Evolutionary conservation across 2,329 filamentous ascomycete species (phyloP).

Genomic region (Shiraia bambusicola): DNA sequence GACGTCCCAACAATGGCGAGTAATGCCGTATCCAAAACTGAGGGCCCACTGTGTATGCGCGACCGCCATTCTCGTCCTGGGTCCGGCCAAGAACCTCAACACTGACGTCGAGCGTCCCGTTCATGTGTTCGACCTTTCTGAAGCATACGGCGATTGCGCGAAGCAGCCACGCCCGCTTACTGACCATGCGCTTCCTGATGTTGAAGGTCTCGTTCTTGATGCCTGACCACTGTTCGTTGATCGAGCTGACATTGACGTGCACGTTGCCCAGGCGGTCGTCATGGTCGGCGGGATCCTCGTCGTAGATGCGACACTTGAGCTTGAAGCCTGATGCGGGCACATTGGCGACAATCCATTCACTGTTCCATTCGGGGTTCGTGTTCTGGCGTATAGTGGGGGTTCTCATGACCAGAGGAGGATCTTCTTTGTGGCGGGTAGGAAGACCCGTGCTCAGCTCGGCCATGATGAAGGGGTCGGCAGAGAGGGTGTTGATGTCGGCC

Average conservation of each 20-base stretch:
- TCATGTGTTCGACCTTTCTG: slow-evolving; percentile 63
- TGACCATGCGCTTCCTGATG: slow-evolving; percentile 81
- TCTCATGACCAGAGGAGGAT: slow-evolving; percentile 71
- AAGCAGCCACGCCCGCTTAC: slow-evolving; percentile 80
- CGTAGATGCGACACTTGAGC: slow-evolving; percentile 83
- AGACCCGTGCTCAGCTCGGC: slow-evolving; percentile 73
- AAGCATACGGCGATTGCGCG: slow-evolving; percentile 68
- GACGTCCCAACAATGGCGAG: slow-evolving; percentile 81
- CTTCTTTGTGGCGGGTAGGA: slow-evolving; percentile 80
- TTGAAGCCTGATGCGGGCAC: slow-evolving; percentile 77
- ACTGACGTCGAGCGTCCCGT: slow-evolving; percentile 70
- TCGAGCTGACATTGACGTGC: slow-evolving; percentile 62
- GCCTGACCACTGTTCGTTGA: slow-evolving; percentile 69
- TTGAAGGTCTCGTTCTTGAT: slow-evolving; percentile 66
- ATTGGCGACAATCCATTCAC: slow-evolving; percentile 85
- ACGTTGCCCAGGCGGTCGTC: slow-evolving; percentile 89
- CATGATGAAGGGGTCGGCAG: slow-evolving; percentile 80
- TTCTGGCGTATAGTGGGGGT: slow-evolving; percentile 73
- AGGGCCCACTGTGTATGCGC: slow-evolving; percentile 79
- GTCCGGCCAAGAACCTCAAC: slow-evolving; percentile 77
- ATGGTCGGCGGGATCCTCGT: slow-evolving; percentile 83
- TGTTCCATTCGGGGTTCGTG: slow-evolving; percentile 77
- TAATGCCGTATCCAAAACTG: slow-evolving; percentile 78
- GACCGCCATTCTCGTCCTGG: slow-evolving; percentile 61
- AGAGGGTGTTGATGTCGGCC: slow-evolving; percentile 73